Evolutionary conservation across 2,329 filamentous ascomycete species (phyloP), one percentile per base, ranked within the genome.

Genomic region (Zymoseptoria pseudotritici): DNA sequence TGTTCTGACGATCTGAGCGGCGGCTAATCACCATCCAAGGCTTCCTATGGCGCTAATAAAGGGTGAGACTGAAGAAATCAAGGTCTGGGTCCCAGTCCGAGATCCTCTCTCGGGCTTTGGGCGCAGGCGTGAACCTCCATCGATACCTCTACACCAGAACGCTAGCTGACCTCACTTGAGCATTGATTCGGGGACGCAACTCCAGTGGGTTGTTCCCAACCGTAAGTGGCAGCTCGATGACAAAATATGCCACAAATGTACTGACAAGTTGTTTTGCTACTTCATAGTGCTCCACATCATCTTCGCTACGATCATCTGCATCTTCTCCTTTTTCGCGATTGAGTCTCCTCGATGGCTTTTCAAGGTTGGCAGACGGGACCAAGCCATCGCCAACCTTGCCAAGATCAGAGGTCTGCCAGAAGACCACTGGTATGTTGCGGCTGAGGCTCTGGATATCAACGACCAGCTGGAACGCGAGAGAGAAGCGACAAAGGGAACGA

Each of bases 271-370:
- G 26, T 29, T 29, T 17, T 4, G 36, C 17, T 11, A 17, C 36
- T 42, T 42, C 17, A 7, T 17, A 46, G 86, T 84, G 65, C 78
- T 92, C 59, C 89, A 93, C 71, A 79, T 93, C 72, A 91, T 91
- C 69, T 91, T 92, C 69, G 86, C 88, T 2, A 83, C 83, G 4
- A 74, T 92, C 61, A 90, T 91, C 70, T 82, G 89, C 69, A 67
- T 84, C 58, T 79, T 91, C 13, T 88, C 84, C 10, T 86, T 72
- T 60, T 58, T 64, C 50, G 54, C 63, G 13, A 60, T 69, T 59
- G 71, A 73, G 54, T 67, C 63, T 20, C 72, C 72, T 3, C 65
- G 72, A 46, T 74, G 71, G 70, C 66, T 74, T 4, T 53, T 70
- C 60, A 73, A 72, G 60, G 66, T 69, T 24, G 70, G 69, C 50